Evolutionary conservation across 2,329 filamentous ascomycete genomes (phyloP).

Genomic region (Cordyceps militaris): DNA sequence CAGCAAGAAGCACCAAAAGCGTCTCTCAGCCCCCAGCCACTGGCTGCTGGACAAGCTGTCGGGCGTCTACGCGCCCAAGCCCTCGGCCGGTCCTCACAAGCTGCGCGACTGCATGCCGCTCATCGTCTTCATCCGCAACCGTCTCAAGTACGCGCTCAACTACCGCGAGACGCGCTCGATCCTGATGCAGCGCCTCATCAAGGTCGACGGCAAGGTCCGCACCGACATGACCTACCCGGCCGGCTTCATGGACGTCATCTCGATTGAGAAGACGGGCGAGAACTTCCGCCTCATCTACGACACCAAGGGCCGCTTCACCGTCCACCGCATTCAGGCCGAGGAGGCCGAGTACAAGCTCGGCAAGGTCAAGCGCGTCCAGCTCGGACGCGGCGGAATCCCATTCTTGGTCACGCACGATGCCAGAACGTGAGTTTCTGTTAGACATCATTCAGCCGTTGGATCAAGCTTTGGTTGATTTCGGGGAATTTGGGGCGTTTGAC

Average conservation of each 20-base stretch:
- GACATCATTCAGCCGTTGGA: slow-evolving; percentile 99
- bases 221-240: slow-evolving; percentile 96
- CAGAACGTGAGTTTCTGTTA: slow-evolving; percentile 96
- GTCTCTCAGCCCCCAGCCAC: slow-evolving; percentile 96
- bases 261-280: slow-evolving; percentile 99
- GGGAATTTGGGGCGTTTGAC: slow-evolving; percentile 9
- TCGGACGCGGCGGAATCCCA: slow-evolving; percentile 99
- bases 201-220: slow-evolving; percentile 99
- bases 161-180: slow-evolving; percentile 95
- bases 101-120: slow-evolving; percentile 97
- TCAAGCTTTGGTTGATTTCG: slow-evolving; percentile 83
- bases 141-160: slow-evolving; percentile 99
- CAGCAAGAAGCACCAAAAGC: slow-evolving; percentile 99
- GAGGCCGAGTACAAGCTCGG: slow-evolving; percentile 99
- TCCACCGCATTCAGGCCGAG: slow-evolving; percentile 97
- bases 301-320: slow-evolving; percentile 99
- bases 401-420: slow-evolving; percentile 99
- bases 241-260: slow-evolving; percentile 99
- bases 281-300: slow-evolving; percentile 99
- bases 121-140: slow-evolving; percentile 95
- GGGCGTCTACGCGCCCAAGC: slow-evolving; percentile 69
- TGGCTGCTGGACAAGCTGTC: slow-evolving; percentile 99
- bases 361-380: slow-evolving; percentile 99
- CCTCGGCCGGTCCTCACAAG: slow-evolving; percentile 92
- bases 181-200: slow-evolving; percentile 99